Evolutionary conservation across 2,329 filamentous ascomycete species (phyloP).

Genomic region (Clarireedia paspali): DNA sequence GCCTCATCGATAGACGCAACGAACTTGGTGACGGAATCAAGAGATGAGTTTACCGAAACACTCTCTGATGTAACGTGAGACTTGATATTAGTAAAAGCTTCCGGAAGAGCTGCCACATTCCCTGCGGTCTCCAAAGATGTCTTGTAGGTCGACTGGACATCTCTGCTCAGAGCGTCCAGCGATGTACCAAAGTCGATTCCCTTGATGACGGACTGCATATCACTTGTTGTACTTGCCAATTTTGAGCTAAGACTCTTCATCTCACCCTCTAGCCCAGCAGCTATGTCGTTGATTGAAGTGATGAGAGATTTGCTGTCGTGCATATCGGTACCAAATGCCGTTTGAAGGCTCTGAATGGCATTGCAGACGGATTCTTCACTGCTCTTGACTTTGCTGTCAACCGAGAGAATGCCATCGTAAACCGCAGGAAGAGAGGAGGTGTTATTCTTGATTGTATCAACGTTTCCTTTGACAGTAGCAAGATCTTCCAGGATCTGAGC

Average conservation of each 20-base stretch:
- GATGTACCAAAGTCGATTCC: constrained; percentile 10
- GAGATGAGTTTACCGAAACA: constrained; percentile 8
- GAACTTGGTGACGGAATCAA: constrained; percentile 9
- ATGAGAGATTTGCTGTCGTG: constrained; percentile 6
- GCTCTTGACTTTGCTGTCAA: constrained; percentile 10
- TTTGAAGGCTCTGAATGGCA: constrained; percentile 9
- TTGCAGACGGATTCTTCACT: constrained; percentile 10
- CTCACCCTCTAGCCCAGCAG: constrained; percentile 11
- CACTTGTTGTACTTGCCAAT: constrained; percentile 9
- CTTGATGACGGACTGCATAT: constrained; percentile 11
- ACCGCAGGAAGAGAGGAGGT: constrained; percentile 7
- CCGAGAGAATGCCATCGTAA: constrained; percentile 8
- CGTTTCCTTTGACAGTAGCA: neutral
- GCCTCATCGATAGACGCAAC: constrained; percentile 9
- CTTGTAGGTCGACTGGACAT: constrained; percentile 9
- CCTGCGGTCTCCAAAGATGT: neutral
- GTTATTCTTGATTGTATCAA: constrained; percentile 1
- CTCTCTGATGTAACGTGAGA: constrained; percentile 8
- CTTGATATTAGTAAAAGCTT: constrained; percentile 10
- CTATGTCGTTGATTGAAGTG: constrained; percentile 7
- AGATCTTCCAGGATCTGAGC: neutral
- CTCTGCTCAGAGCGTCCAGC: constrained; percentile 10
- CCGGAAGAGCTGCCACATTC: constrained; percentile 2
- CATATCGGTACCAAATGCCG: constrained; percentile 7
- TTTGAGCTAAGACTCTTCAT: constrained; percentile 8